Base-by-base conservation (phyloP, 257 asterid genomes). In the Forsythia viridissima region DNA sequence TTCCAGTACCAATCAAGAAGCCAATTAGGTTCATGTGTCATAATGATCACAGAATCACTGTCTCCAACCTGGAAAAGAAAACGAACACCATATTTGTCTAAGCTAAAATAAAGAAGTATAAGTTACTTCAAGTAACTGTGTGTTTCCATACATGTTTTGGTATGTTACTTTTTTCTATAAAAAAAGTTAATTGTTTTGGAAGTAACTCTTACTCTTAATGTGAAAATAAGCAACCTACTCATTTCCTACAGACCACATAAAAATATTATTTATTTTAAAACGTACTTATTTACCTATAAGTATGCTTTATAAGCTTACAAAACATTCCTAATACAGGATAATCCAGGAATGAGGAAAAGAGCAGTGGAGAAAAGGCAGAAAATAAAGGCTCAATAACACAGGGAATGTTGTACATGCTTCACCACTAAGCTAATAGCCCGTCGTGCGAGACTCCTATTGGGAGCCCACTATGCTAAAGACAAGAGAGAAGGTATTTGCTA, bases 1-100 rank as follows among this genome's bases (percentile, higher is more conserved):
- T 87, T 74, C 91, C 96, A 95, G 85, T 93, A 92, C 97, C 96
- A 93, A 88, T 95, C 98, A 57, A 92, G 97, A 78, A 95, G 93
- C 99, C 99, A 95, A 73, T 84, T 93, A 68, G 98, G 99, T 77
- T 95, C 98, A 52, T 95, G 99, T 12, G 99, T 95, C 98, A 93
- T 90, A 71, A 95, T 95, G 81, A 95, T 93, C 84, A 95, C 98
- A 4, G 94, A 90, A 81, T 95, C 99, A 37, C 82, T 40, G 37
- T 92, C 88, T n/a, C 92, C 90, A 40, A 95, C 93, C 99, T 95
- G 92, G 30, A 20, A 57, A 57, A 57, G 34, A 12, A 46, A 46
- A 30, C 34, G 2, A 30, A 30, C 34, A 30, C 34, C 30, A 2
- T 20, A 4, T 57, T 18, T 15, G 66, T 20, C 34, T 3, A 57